Evolutionary conservation across 768 basidiomycete genomes (phyloP).

Genomic region (Termitomyces sp.): DNA sequence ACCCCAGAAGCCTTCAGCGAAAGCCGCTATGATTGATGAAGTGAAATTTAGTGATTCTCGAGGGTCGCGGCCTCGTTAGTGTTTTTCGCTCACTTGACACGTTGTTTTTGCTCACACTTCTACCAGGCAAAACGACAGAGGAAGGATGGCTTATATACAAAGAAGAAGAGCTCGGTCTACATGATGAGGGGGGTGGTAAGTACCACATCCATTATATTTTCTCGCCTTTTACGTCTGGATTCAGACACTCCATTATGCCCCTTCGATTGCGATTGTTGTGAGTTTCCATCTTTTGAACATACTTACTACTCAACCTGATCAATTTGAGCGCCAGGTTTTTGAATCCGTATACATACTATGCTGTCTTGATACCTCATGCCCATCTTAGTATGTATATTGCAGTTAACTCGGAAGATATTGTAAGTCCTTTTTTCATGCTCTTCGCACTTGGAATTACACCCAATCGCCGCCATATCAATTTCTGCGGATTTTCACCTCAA

Average conservation of each 20-base stretch:
- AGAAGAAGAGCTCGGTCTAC: conserved; percentile 78
- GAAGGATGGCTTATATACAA: conserved; percentile 82
- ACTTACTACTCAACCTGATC: neutral
- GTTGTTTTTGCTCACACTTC: conserved; percentile 1
- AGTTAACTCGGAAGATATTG: neutral
- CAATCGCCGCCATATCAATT: neutral
- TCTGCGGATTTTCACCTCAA: conserved; percentile 1
- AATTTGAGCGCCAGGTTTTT: conserved; percentile 23
- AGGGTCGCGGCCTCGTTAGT: conserved; percentile 69
- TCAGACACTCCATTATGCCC: conserved; percentile 83
- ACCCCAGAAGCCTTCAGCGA: conserved; percentile 21
- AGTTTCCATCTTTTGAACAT: conserved; percentile 26
- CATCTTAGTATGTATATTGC: neutral
- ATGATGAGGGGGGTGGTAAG: conserved; percentile 70
- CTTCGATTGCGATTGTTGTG: conserved; percentile 89
- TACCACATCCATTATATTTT: conserved; percentile 9
- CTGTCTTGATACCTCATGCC: neutral
- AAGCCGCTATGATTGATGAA: conserved; percentile 35
- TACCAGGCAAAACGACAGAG: conserved; percentile 69
- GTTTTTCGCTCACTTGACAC: conserved; percentile 6
- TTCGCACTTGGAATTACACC: neutral
- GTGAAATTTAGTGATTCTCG: conserved; percentile 71
- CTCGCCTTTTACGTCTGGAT: conserved; percentile 24
- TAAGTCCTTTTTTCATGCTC: too few relatives aligned
- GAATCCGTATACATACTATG: conserved; percentile 13